These are phyloP conservation scores for Austroboletus eburneus DNA, from an alignment of 768 basidiomycete genomes.

Conservation along the genomic window DNA sequence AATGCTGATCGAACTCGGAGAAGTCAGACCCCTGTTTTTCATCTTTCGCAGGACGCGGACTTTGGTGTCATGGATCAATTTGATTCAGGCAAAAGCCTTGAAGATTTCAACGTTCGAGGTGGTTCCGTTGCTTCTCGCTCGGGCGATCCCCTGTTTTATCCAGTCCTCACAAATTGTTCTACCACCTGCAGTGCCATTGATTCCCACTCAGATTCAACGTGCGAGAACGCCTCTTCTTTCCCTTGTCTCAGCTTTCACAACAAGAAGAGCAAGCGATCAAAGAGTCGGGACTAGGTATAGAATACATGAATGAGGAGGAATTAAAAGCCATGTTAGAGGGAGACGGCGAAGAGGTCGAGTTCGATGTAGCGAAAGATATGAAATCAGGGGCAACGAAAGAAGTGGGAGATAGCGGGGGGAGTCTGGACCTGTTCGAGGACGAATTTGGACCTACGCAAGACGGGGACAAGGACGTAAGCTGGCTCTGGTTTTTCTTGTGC, in stretches of 20 bases:
- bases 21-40: constrained; percentile 10
- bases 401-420: constrained; percentile 15
- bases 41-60: constrained; percentile 13
- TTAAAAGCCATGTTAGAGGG: constrained; percentile 44
- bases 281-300: constrained; percentile 62
- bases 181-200: constrained; percentile 2
- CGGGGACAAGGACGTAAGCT: constrained; percentile 17
- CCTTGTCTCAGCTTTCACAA: constrained; percentile 57
- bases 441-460: constrained; percentile 33
- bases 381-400: background rate
- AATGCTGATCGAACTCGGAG: constrained; percentile 12
- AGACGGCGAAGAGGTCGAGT: constrained; percentile 32
- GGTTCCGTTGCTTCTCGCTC: too few species aligned
- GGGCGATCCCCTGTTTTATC: constrained; percentile 21
- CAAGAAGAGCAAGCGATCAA: constrained; percentile 50
- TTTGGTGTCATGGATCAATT: constrained; percentile 14
- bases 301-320: constrained; percentile 61
- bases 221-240: constrained; percentile 39
- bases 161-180: constrained; percentile 21
- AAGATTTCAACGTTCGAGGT: background rate
- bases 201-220: constrained; percentile 6
- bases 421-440: constrained; percentile 30
- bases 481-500: background rate
- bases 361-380: constrained; percentile 13
- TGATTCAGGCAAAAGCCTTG: constrained; percentile 4